phyloP scores from a whole-genome alignment of 495 filamentous ascomycete species.

The Talaromyces ruber region DNA sequence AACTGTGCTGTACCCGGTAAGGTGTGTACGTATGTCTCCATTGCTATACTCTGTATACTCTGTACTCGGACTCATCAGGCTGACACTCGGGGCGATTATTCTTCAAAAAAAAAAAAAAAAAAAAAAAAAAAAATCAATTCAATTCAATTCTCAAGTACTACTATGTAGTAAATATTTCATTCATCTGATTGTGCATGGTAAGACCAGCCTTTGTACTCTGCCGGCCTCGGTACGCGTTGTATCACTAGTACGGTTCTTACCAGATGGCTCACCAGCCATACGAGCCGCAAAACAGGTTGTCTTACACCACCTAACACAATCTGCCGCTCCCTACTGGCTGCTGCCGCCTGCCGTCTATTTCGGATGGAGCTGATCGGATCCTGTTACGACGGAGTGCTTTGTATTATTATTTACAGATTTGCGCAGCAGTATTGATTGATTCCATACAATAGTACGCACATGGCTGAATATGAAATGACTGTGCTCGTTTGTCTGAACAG shows the following conservation, averaged over 20 bases:
- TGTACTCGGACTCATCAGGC: not conserved
- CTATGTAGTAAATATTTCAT: not conserved
- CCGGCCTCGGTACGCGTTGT: not conserved
- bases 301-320: not conserved
- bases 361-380: not conserved
- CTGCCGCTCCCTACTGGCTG: not conserved
- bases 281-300: constrained; percentile 1
- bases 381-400: not conserved
- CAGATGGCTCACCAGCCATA: not conserved
- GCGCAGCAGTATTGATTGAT: not conserved
- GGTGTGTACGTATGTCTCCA: not conserved
- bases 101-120: too few species aligned
- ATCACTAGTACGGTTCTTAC: not conserved
- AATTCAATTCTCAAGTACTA: too few species aligned
- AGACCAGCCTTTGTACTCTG: not conserved
- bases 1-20: not conserved
- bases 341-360: not conserved
- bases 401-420: not conserved
- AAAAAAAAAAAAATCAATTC: too few species aligned
- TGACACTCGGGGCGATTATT: too few species aligned
- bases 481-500: not conserved
- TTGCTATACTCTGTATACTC: not conserved
- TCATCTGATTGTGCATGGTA: not conserved
- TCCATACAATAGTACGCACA: not conserved
- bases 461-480: not conserved